Conservation (phyloP, 306 rosid genomes). For the Prunus mongolica region DNA sequence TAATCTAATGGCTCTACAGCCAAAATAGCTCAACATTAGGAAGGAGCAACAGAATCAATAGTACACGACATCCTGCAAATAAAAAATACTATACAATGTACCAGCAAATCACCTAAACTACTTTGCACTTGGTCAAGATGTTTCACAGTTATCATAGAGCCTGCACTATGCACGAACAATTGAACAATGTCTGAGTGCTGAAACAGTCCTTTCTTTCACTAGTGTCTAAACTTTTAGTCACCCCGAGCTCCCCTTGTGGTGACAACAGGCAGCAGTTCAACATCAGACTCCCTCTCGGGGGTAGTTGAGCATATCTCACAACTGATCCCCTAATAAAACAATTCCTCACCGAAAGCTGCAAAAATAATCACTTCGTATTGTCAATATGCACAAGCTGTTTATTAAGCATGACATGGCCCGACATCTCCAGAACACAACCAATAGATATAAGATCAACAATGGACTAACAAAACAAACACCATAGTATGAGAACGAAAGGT, state of each 20-base stretch:
- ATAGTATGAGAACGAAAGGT: background rate
- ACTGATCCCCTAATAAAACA: constrained; percentile 92
- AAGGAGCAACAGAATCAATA: background rate
- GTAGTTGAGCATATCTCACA: constrained; percentile 83
- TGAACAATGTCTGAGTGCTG: background rate
- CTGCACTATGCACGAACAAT: background rate
- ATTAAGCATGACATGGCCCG: background rate
- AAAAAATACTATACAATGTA: no score
- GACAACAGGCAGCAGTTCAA: constrained; percentile 82
- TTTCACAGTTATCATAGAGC: background rate
- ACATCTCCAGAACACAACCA: background rate
- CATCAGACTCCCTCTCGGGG: constrained; percentile 78
- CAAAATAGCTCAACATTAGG: background rate
- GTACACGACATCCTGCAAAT: background rate
- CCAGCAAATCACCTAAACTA: no score
- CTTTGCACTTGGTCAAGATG: no score
- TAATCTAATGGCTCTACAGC: background rate
- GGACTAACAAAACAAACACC: background rate
- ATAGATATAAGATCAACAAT: no score
- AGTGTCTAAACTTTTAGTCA: constrained; percentile 33
- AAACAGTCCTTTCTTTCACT: background rate
- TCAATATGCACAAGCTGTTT: background rate
- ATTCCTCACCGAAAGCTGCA: constrained; percentile 85
- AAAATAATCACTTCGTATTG: background rate
- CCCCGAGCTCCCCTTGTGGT: constrained; percentile 92